Base-by-base conservation (phyloP, 1,284 basidiomycete species). In the Boletus sp. region DNA sequence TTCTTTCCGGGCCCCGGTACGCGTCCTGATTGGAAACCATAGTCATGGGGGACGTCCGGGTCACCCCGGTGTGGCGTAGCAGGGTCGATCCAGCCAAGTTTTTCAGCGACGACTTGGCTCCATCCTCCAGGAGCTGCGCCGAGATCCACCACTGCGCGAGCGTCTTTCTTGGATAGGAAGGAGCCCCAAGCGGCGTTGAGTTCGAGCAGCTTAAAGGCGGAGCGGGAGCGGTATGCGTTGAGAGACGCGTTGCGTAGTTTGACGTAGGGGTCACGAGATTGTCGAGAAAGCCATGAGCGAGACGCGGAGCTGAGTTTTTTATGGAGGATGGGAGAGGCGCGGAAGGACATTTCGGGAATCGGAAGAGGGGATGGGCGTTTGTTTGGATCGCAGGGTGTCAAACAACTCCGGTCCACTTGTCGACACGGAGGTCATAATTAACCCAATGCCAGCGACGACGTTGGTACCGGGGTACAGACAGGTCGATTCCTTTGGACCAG, bases 121-220 rank as follows among this genome's bases (percentile, higher is more conserved):
- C 91, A 94, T 0, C 91, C 90, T 5, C 91, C 91, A 0, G 91
- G 91, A 1, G 91, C 89, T 1, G 87, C 88, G 27, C 91, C 91
- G 22, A 94, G 76, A 65, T 94, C 91, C 2, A 93, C 80, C 0
- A 93, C 81, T 17, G 77, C 72, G 5, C 64, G 68, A 1, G 84
- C 76, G 50, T 81, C 73, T 8, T 65, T 67, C 36, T 72, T 70
- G 5, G 69, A 66, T 35, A 89, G 69, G 50, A 91, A 78, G 3
- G 66, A 55, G 25, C 69, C 69, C 60, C 70, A 80, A 38, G 72
- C 67, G 2, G 73, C 66, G 58, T 88, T 73, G 49, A 91, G 77
- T 62, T 90, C 84, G 46, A 88, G 63, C 17, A 94, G 79, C 69
- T 94, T 94, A 74, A 89, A 92, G 2, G 90, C 88, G 17, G 88